phyloP scores from a whole-genome alignment of 768 basidiomycete species.

The Boletus pseudopeckii region DNA sequence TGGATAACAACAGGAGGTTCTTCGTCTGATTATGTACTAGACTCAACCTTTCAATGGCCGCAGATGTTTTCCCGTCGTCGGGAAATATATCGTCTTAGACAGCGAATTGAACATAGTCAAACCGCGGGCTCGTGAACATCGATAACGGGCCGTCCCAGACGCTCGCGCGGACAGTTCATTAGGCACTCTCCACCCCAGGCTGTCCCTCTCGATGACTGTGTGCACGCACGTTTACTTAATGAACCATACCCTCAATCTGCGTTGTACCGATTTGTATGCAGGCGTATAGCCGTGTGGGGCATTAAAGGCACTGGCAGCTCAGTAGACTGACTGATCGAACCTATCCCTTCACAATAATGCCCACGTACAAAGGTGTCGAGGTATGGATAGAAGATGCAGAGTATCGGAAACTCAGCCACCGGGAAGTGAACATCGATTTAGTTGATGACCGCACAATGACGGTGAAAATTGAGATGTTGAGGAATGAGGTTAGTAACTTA shows the following conservation, averaged over 20 bases:
- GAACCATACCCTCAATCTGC: not conserved
- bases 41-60: too few species aligned
- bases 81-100: not conserved
- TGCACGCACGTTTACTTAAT: not conserved
- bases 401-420: constrained; percentile 1
- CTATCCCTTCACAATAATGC: constrained; percentile 9
- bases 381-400: constrained; percentile 18
- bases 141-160: too few species aligned
- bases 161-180: not conserved
- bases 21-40: not conserved
- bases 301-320: not conserved
- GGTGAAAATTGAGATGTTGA: constrained; percentile 8
- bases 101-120: too few species aligned
- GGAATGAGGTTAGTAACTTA: constrained; percentile 2
- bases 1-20: not conserved
- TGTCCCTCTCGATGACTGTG: too few species aligned
- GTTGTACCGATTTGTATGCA: constrained; percentile 8
- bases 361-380: constrained; percentile 13
- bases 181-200: not conserved
- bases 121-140: not conserved
- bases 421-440: constrained; percentile 5
- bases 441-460: constrained; percentile 11
- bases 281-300: not conserved
- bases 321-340: not conserved
- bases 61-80: too few species aligned